Percentiles rank a stretch among this genome's conserved stretches.
Evolutionary conservation across 306 rosid genomes (phyloP).

Genomic region (Quercus gilva): DNA sequence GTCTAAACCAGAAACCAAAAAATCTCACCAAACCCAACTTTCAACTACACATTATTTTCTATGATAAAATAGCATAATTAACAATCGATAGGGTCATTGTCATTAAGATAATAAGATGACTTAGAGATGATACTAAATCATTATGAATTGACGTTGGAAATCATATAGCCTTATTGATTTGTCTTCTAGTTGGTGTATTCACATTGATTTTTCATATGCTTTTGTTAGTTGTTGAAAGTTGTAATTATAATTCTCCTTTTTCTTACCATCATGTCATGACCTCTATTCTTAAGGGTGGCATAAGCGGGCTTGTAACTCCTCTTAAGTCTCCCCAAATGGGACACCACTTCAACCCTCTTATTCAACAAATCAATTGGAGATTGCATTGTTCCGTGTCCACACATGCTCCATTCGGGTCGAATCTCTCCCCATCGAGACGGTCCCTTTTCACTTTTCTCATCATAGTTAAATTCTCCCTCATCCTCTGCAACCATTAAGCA

Average conservation of each 20-base stretch:
- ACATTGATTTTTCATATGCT: too few species aligned
- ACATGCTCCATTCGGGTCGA: slow-evolving; percentile 49
- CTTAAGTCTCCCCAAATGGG: slow-evolving; percentile 31
- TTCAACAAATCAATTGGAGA: slow-evolving; percentile 64
- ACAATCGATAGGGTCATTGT: too few species aligned
- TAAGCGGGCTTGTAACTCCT: slow-evolving; percentile 43
- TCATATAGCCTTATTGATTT: not conserved
- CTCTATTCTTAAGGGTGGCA: slow-evolving; percentile 67
- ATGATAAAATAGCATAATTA: too few species aligned
- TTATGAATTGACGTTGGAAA: not conserved
- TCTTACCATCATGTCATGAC: slow-evolving; percentile 71
- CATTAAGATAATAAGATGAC: too few species aligned
- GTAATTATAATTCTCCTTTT: not conserved
- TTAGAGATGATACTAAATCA: too few species aligned
- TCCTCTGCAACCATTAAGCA: slow-evolving; percentile 39
- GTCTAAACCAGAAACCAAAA: not conserved
- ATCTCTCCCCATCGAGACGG: slow-evolving; percentile 68
- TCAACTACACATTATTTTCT: not conserved
- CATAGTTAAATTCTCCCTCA: slow-evolving; percentile 55
- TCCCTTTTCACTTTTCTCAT: slow-evolving; percentile 34
- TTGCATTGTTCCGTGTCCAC: slow-evolving; percentile 63
- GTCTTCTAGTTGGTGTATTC: not conserved
- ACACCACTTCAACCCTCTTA: slow-evolving; percentile 39
- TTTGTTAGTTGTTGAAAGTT: too few species aligned
- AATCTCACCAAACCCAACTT: not conserved